Evolutionary conservation across 1,284 basidiomycete species (phyloP).

Genomic region (Coniferiporia sulphurascens): DNA sequence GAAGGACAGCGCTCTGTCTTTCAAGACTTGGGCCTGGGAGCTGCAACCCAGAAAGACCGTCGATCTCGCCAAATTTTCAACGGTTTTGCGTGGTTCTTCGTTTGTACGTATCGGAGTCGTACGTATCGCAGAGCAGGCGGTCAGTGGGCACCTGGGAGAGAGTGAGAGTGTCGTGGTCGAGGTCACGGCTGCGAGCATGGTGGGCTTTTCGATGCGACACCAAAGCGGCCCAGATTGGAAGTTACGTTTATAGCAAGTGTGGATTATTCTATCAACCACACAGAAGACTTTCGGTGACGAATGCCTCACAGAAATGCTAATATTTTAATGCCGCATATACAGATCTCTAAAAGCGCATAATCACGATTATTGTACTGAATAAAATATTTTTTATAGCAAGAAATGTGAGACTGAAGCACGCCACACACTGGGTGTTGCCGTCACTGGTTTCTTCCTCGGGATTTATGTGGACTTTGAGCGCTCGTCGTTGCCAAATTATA

Average conservation of each 20-base stretch:
- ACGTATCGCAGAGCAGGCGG: not conserved
- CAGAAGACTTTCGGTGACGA: no score
- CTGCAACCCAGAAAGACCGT: not conserved
- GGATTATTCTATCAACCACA: no score
- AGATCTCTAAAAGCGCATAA: no score
- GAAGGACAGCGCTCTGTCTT: not conserved
- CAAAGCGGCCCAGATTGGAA: constrained; percentile 10
- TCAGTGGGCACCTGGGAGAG: not conserved
- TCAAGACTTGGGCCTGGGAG: not conserved
- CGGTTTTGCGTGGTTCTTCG: constrained; percentile 17
- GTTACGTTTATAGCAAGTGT: not conserved
- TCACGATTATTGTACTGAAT: no score
- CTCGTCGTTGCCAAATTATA: no score
- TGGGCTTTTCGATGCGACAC: constrained; percentile 11
- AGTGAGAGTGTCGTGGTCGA: constrained; percentile 10
- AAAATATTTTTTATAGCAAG: no score
- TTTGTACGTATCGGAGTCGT: not conserved
- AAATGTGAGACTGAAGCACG: no score
- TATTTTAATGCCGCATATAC: no score
- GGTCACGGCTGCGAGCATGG: constrained; percentile 6
- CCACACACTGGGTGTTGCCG: no score
- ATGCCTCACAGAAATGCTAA: no score
- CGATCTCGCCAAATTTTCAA: constrained; percentile 17
- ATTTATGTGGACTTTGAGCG: no score
- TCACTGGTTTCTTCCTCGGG: no score